Evolutionary conservation across 2,329 filamentous ascomycete genomes (phyloP).

Genomic region (Aspergillus uvarum): DNA sequence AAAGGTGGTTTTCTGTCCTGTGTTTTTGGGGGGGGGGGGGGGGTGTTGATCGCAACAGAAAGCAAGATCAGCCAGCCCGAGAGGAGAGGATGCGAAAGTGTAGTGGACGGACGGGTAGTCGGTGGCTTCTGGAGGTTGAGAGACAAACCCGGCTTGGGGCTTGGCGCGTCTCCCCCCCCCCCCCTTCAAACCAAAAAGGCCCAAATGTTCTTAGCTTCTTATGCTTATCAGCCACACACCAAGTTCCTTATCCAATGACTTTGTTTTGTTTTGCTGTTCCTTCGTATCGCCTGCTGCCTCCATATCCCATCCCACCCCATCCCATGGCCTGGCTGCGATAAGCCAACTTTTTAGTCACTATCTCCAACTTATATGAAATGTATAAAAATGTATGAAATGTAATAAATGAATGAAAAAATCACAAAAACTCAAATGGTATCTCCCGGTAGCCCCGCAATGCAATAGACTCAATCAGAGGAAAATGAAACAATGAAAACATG

Average conservation of each 20-base stretch:
- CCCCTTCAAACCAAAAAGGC: no score
- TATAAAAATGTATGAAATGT: neutral
- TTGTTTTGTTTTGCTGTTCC: neutral
- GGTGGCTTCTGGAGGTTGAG: neutral
- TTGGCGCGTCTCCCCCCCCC: neutral
- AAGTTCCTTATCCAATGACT: neutral
- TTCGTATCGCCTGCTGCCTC: neutral
- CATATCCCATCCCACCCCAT: neutral
- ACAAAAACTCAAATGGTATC: slow-evolving; percentile 33
- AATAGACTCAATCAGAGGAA: slow-evolving; percentile 31
- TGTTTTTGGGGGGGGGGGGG: no score
- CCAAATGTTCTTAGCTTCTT: no score
- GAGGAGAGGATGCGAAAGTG: neutral
- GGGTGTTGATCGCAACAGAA: neutral
- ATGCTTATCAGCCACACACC: neutral
- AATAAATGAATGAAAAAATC: slow-evolving; percentile 11
- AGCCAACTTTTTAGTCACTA: neutral
- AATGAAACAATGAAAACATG: slow-evolving; percentile 11
- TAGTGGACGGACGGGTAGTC: neutral
- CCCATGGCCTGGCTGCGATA: neutral
- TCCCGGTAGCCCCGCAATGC: slow-evolving; percentile 28
- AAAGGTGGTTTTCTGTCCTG: neutral
- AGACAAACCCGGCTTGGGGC: neutral
- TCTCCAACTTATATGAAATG: neutral
- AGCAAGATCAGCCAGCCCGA: neutral